Conservation (phyloP, 2,329 filamentous ascomycete species). For the Colletotrichum magnum region DNA sequence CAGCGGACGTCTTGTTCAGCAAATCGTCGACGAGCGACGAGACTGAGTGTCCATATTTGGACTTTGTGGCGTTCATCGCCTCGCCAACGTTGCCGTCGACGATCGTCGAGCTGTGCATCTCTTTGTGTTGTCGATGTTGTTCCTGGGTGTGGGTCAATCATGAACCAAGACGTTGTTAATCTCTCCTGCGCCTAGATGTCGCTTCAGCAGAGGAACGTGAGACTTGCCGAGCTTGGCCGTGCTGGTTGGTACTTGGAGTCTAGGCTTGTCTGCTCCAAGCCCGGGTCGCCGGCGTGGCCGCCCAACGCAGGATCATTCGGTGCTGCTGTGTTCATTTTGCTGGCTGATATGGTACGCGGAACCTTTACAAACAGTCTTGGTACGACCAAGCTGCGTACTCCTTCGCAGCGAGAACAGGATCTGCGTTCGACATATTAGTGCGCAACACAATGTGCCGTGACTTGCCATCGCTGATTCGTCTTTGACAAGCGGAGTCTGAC, state of each 20-base stretch:
- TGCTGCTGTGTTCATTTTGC: slow-evolving; percentile 33
- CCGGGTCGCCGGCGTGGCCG: slow-evolving; percentile 25
- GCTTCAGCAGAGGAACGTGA: background rate
- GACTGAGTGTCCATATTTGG: slow-evolving; percentile 17
- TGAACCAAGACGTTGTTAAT: too few relatives aligned
- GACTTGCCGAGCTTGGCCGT: slow-evolving; percentile 35
- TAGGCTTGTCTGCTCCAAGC: slow-evolving; percentile 21
- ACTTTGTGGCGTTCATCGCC: slow-evolving; percentile 25
- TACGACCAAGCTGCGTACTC: too few relatives aligned
- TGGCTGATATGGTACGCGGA: too few relatives aligned
- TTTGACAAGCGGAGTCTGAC: background rate
- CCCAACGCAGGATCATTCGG: slow-evolving; percentile 31
- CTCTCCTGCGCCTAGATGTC: too few relatives aligned
- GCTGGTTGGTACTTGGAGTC: slow-evolving; percentile 29
- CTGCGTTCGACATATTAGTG: too few relatives aligned
- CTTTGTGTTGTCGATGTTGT: slow-evolving; percentile 39
- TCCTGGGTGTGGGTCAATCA: slow-evolving; percentile 17
- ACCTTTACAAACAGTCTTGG: too few relatives aligned
- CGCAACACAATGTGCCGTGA: background rate
- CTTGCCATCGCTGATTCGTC: background rate
- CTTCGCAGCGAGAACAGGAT: too few relatives aligned
- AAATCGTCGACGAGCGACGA: slow-evolving; percentile 30
- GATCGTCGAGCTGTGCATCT: slow-evolving; percentile 12
- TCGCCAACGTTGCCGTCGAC: slow-evolving; percentile 32
- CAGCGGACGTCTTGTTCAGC: slow-evolving; percentile 17